phyloP scores from a whole-genome alignment of 108 stramenopile genomes.

The Cyclotella atomus region DNA sequence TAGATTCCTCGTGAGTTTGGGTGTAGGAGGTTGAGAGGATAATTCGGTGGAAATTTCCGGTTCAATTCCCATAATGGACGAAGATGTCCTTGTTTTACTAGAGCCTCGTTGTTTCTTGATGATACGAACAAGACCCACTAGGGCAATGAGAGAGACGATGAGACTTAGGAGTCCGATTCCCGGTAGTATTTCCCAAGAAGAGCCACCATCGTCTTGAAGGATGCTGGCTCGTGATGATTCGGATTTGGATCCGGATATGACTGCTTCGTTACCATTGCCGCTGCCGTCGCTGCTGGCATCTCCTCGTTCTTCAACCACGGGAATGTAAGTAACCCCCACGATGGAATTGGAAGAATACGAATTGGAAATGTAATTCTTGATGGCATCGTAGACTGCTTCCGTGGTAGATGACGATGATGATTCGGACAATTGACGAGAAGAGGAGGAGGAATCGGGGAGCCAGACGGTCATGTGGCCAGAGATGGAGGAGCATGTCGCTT shows the following conservation, averaged over 20 bases:
- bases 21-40: not conserved
- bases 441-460: not conserved
- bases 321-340: constrained; percentile 14
- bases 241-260: not conserved
- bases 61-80: not conserved
- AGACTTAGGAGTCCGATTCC: not conserved
- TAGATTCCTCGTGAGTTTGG: not conserved
- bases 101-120: not conserved
- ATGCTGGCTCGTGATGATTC: not conserved
- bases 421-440: constrained; percentile 1
- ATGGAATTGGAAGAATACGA: constrained; percentile 10
- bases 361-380: constrained; percentile 9
- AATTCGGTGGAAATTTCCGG: constrained; percentile 3
- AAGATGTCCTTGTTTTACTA: not conserved
- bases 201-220: not conserved
- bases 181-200: not conserved
- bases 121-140: not conserved
- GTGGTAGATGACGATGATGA: no score
- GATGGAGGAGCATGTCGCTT: constrained; percentile 16
- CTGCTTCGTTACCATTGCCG: not conserved
- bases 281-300: not conserved
- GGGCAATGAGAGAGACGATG: constrained; percentile 1
- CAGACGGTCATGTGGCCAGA: constrained; percentile 33
- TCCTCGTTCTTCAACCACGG: not conserved
- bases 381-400: constrained; percentile 15